Percentiles rank a stretch among this genome's conserved stretches.
Evolutionary conservation across 2,329 filamentous ascomycete genomes (phyloP).

Genomic region (Neopestalotiopsis sp.): DNA sequence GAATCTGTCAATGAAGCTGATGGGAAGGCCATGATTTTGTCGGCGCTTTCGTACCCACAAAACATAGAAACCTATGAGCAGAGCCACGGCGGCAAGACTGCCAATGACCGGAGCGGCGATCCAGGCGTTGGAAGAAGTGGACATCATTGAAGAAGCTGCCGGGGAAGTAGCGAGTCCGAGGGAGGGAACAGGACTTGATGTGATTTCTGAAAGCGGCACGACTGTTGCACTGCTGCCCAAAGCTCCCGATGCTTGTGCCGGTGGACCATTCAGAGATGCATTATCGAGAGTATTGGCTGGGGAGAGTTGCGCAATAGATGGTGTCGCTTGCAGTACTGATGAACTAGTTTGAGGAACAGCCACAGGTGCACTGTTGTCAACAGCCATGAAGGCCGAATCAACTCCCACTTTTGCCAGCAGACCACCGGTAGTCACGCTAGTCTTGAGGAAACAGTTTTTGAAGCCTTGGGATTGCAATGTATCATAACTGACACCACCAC

Average conservation of each 20-base stretch:
- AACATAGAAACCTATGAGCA: conserved; percentile 36
- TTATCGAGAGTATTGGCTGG: background rate
- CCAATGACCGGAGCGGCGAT: conserved; percentile 41
- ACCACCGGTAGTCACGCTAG: conserved; percentile 18
- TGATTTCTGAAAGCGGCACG: conserved; percentile 7
- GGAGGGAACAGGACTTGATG: background rate
- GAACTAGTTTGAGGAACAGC: background rate
- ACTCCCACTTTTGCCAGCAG: conserved; percentile 26
- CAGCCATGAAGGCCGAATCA: conserved; percentile 31
- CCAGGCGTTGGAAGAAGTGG: conserved; percentile 33
- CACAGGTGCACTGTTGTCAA: conserved; percentile 12
- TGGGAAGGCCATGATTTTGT: background rate
- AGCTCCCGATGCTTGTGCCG: background rate
- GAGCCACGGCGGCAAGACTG: conserved; percentile 35
- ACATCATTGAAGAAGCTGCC: background rate
- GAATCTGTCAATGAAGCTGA: background rate
- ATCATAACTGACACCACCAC: conserved; percentile 34
- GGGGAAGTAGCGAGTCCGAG: background rate
- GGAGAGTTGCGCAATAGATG: background rate
- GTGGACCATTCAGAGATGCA: background rate
- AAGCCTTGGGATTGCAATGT: conserved; percentile 30
- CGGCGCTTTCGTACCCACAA: conserved; percentile 35
- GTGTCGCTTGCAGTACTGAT: background rate
- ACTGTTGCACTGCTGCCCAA: background rate
- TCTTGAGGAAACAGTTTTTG: conserved; percentile 39